Base-by-base conservation (phyloP, 257 asterid species). In the Penstemon eatonii region DNA sequence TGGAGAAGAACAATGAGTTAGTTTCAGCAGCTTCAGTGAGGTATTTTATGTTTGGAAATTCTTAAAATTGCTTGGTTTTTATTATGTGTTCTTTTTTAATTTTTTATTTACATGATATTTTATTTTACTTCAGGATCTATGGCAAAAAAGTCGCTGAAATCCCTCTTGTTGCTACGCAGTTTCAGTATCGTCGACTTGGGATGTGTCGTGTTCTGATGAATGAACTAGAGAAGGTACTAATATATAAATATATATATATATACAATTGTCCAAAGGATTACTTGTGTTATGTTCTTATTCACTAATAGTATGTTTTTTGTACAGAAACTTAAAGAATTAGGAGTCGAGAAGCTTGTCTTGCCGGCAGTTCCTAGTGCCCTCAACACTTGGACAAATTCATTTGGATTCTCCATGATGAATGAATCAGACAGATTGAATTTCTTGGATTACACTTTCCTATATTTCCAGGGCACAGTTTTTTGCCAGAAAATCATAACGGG, bases 191-290 rank as follows among this genome's bases (percentile, higher is more conserved):
- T 59, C 84, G 87, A 74, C 96, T 68, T 70, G 99, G 99, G 75
- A 91, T 94, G 96, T 94, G 99, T 70, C 85, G 95, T 36, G 61
- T 89, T 77, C 65, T 91, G 85, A 89, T 91, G 91, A 77, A 89
- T 59, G 95, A 81, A 77, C 96, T 94, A 63, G 98, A 94, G 80
- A 87, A 91, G 96, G 98, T 91, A 73, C 52, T 2, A 6, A 4
- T 56, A 45, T 15, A 15, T 15, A 15, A 15, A 15, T 15, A 15
- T 15, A 15, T 15, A 15, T 15, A 15, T 15, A 25, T 25, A 1
- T 1, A 25, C 2, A 25, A 25, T 25, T 25, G 33, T 25, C 33
- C 33, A 25, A 25, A 25, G 33, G 33, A 25, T 25, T 1, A 25
- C 46, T 54, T 55, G 12, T 40, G 1, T 49, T 54, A 25, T 25